Conservation (phyloP, 2,329 filamentous ascomycete species). For the Pseudogymnoascus sp. region DNA sequence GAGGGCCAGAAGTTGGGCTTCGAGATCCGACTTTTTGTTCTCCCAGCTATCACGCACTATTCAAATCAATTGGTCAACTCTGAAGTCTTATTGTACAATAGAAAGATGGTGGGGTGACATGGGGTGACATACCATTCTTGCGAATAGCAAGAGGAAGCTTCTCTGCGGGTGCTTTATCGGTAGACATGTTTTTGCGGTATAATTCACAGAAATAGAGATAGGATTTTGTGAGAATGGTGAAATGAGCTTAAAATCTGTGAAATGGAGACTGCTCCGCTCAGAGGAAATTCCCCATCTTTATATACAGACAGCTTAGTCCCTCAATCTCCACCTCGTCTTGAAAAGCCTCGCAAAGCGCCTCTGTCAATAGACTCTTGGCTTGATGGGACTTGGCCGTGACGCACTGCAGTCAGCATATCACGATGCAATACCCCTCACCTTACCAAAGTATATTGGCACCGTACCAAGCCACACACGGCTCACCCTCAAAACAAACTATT, state of each 20-base stretch:
- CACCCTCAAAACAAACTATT: background rate
- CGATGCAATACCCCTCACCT: background rate
- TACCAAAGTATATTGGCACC: background rate
- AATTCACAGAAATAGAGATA: background rate
- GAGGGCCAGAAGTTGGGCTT: slow-evolving; percentile 36
- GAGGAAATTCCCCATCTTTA: background rate
- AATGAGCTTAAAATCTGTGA: background rate
- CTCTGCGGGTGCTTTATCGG: slow-evolving; percentile 34
- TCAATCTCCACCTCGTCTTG: background rate
- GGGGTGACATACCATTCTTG: slow-evolving; percentile 39
- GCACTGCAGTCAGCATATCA: background rate
- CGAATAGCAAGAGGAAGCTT: slow-evolving; percentile 44
- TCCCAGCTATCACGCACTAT: slow-evolving; percentile 47
- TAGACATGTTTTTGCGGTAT: slow-evolving; percentile 13
- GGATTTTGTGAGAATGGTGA: background rate
- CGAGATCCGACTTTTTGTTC: slow-evolving; percentile 36
- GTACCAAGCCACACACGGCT: background rate
- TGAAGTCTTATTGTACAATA: background rate
- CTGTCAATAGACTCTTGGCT: background rate
- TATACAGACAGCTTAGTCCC: background rate
- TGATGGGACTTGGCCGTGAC: background rate
- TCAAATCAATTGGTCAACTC: slow-evolving; percentile 11
- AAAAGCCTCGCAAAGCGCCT: slow-evolving; percentile 1
- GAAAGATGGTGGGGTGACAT: slow-evolving; percentile 15
- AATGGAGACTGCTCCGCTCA: background rate